Base-by-base conservation (phyloP, 768 basidiomycete genomes). In the Rhodotorula taiwanensis region DNA sequence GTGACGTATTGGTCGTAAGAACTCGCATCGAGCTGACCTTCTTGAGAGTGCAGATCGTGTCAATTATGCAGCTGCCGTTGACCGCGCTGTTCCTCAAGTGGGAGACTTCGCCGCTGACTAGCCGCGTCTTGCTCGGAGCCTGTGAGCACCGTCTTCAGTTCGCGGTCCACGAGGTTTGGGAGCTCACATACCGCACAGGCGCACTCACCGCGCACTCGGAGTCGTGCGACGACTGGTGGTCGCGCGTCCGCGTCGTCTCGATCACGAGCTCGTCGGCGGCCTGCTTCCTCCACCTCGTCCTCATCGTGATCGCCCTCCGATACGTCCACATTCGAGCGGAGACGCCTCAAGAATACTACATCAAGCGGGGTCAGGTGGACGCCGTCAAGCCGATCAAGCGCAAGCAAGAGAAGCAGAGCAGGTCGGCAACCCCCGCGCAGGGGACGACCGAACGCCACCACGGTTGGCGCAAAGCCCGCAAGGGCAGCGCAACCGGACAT, bases 21-120 rank as follows among this genome's bases (percentile, higher is more conserved):
- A n/a, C n/a, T n/a, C n/a, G n/a, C n/a, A n/a, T n/a, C 30, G 27
- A 21, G 18, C 27, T 10, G 20, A 5, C 33, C 8, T 30, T 14
- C 14, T n/a, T 15, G 23, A 5, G 2, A 31, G 8, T 13, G 13
- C 39, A 60, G 55, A 52, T 60, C 55, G 23, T 57, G 13, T 49
- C 55, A 23, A 44, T 52, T 25, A 52, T 66, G 58, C 64, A 66
- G 34, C 36, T 66, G 20, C 65, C 65, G 20, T 21, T 66, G 20
- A 44, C 58, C 2, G 11, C n/a, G 6, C 50, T 57, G 10, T 61
- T 27, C 55, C 41, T 61, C 45, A 43, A 48, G 39, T 60, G 48
- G 54, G 66, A 67, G 41, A n/a, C 59, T 10, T 34, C 28, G 21
- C 34, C 33, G 5, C 27, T 13, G 1, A 10, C 33, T 9, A 62